Evolutionary conservation across 106 monocot genomes (phyloP).

Genomic region (Narthecium ossifragum): DNA sequence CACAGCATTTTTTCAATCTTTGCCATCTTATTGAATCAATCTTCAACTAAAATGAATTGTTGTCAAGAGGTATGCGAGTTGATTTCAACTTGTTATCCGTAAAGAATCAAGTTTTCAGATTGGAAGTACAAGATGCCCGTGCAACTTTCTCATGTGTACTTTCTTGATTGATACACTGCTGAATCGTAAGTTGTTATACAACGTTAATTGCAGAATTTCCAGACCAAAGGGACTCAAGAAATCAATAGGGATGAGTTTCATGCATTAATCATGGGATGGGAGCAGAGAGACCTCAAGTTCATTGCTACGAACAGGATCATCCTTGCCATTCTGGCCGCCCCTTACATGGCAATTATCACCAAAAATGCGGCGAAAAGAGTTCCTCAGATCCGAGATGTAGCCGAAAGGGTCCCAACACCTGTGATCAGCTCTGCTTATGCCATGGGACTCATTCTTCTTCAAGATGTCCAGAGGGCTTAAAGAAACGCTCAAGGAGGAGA

Average conservation of each 20-base stretch:
- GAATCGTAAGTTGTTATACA: too few species aligned
- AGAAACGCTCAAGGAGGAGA: not conserved
- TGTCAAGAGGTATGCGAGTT: too few species aligned
- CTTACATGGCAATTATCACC: slow-evolving; percentile 26
- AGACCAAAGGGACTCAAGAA: not conserved
- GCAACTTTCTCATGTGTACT: too few species aligned
- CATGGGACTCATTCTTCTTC: slow-evolving; percentile 27
- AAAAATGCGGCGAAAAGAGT: slow-evolving; percentile 24
- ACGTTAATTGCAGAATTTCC: slow-evolving; percentile 8
- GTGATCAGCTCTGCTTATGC: slow-evolving; percentile 30
- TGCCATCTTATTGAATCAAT: too few species aligned
- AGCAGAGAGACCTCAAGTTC: slow-evolving; percentile 26
- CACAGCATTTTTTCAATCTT: too few species aligned
- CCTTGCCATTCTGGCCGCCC: slow-evolving; percentile 32
- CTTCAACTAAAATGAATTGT: too few species aligned
- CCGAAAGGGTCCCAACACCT: slow-evolving; percentile 46
- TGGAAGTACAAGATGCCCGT: too few species aligned
- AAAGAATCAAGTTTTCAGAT: too few species aligned
- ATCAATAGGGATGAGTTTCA: slow-evolving; percentile 16
- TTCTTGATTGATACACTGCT: too few species aligned
- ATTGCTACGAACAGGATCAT: slow-evolving; percentile 27
- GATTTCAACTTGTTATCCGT: too few species aligned
- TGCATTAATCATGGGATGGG: slow-evolving; percentile 33
- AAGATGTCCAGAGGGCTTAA: slow-evolving; percentile 22
- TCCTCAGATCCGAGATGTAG: slow-evolving; percentile 14